Percentiles rank a stretch among this genome's conserved stretches.
phyloP scores from a whole-genome alignment of 2,329 filamentous ascomycete species.

The Cladosporium austrohemisphaericum region DNA sequence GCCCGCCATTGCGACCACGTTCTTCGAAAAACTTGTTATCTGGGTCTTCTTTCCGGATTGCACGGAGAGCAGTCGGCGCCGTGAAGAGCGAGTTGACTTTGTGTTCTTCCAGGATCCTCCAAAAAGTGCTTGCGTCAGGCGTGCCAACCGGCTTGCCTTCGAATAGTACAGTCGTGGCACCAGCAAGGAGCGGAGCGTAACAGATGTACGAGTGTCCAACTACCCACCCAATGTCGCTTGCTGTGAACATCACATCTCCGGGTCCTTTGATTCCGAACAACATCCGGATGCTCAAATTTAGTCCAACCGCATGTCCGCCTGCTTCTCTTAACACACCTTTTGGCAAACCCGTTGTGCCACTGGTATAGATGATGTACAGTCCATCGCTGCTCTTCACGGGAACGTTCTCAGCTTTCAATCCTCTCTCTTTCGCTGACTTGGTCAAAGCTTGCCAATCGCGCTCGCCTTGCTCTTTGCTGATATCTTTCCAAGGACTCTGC shows the following conservation, averaged over 20 bases:
- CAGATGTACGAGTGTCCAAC: slow-evolving; percentile 84
- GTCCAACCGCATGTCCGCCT: slow-evolving; percentile 80
- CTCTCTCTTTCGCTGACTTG: slow-evolving; percentile 64
- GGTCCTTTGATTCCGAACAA: slow-evolving; percentile 79
- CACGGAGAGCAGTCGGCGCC: slow-evolving; percentile 80
- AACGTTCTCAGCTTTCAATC: slow-evolving; percentile 68
- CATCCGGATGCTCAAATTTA: slow-evolving; percentile 78
- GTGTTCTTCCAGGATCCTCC: slow-evolving; percentile 80
- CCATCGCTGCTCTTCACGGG: slow-evolving; percentile 73
- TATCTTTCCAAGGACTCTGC: slow-evolving; percentile 67
- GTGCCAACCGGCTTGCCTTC: slow-evolving; percentile 94
- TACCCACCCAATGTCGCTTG: slow-evolving; percentile 89
- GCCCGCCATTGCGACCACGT: slow-evolving; percentile 63
- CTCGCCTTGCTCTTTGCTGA: slow-evolving; percentile 65
- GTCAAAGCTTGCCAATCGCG: slow-evolving; percentile 76
- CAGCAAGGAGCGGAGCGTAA: slow-evolving; percentile 80
- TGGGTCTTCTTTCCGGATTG: slow-evolving; percentile 82
- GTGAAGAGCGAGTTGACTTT: slow-evolving; percentile 81
- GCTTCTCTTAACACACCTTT: slow-evolving; percentile 82
- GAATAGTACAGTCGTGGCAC: slow-evolving; percentile 81
- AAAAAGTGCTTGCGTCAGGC: slow-evolving; percentile 81
- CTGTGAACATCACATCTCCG: slow-evolving; percentile 76
- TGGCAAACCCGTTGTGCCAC: slow-evolving; percentile 73
- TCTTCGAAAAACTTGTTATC: slow-evolving; percentile 63
- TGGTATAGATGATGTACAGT: slow-evolving; percentile 90